Evolutionary conservation across 805 yeast genomes (phyloP), one percentile per base, ranked within the genome.

Genomic region (Nakazawaea populi): DNA sequence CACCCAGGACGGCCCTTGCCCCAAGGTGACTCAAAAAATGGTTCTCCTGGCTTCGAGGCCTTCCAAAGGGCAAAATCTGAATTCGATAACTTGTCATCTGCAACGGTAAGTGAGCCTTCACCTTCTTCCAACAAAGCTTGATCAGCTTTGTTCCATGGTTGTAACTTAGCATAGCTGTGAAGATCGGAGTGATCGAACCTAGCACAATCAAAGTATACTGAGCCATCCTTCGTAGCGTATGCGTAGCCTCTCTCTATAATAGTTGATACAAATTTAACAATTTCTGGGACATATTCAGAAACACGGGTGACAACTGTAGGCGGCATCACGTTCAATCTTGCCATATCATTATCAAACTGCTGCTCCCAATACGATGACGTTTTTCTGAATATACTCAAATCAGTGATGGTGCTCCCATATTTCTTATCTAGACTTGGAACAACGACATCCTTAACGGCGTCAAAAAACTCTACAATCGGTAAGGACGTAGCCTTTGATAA

Each of bases 1-100:
- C 99, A 94, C 4, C 99, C 99, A 11, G 99, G 99, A 67, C 99
- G 85, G 48, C 99, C 99, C 53, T 75, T 75, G 29, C 99, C 99
- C 98, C 98, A 94, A 30, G 92, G 91, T 2, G 97, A 89, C 5
- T 76, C 79, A 98, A 98, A 94, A 45, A 82, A 79, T 28, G 99
- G 99, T 71, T 94, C 99, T 60, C 99, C 99, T 6, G 96, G 92
- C 65, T 94, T 94, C 6, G 96, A 87, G 0, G 91, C 82, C 66
- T 94, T 94, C 99, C 99, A 94, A 36, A 94, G 75, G 1, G 99
- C 99, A 69, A 94, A 94, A 67, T 94, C 99, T 27, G 88, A 86
- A 2, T 86, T 68, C 50, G 82, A 83, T 58, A 75, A 78, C 69
- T 94, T 92, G 28, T 85, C 82, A 41, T 73, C 73, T 10, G 76